Evolutionary conservation across 208 protist genomes (phyloP), one percentile per base, ranked within the genome.

Genomic region (Leishmania major): DNA sequence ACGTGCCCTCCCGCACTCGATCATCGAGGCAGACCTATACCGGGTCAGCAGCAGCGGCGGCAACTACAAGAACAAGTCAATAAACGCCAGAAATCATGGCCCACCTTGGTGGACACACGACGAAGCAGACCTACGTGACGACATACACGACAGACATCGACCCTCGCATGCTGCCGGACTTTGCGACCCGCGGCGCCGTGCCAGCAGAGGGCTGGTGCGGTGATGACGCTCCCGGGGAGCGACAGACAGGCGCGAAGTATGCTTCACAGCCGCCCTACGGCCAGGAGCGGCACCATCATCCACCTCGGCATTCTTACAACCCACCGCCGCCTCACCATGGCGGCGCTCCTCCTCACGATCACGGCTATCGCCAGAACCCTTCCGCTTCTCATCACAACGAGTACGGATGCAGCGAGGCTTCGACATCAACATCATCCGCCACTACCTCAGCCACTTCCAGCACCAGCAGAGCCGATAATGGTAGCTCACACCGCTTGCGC

Each of bases 71-170:
- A 49, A 53, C 19, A n/a, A 53, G n/a, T 2, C 49, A 10, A 53
- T 11, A 59, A 45, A 35, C 8, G 47, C 0, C 25, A 22, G 25
- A 47, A 35, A 31, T 51, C 40, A 83, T 82, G 76, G 45, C 51
- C 5, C 55, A 85, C 77, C 64, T 81, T 47, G 71, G 71, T 55
- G 74, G 78, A 7, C 49, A 82, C 59, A 82, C 81, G n/a, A 81
- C 79, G 13, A 90, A 90, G 84, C 80, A 86, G 73, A 88, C 87
- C 15, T 90, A 87, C 77, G 84, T 86, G 55, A 87, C 77, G 45
- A 79, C 22, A 57, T 87, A 85, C 70, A 86, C 82, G n/a, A 87
- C 84, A 15, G 77, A 74, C n/a, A 72, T 90, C 8, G 88, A 91
- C 62, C 90, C 86, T 6, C 86, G 90, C 22, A 89, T 81, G 17